Base-by-base conservation (phyloP, 2,329 filamentous ascomycete species). In the Aspergillus sp. region DNA sequence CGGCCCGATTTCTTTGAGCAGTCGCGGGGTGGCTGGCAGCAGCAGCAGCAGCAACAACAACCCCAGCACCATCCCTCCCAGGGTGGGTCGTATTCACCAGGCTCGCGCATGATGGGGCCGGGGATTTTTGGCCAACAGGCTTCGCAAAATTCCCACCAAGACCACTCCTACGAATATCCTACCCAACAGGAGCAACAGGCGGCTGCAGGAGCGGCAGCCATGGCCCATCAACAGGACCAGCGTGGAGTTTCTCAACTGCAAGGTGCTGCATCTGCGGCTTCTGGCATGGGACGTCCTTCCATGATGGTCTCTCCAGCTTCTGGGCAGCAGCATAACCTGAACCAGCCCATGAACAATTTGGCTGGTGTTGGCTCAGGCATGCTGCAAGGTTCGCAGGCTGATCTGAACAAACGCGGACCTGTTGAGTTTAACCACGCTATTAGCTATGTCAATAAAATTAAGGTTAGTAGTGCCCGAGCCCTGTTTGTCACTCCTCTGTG, bases 341-440 rank as follows among this genome's bases (percentile, higher is more conserved):
- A 71, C 19, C 67, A 80, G 48, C 73, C 73, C 38, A 77, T 80
- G 50, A 78, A 78, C 51, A 77, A 72, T 30, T 64, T 84, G 48
- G 87, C 84, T 57, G 81, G 80, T 40, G 75, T 76, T 50, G 77
- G 75, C 26, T 74, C 56, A 71, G 80, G 68, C 68, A 83, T 69
- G 71, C 78, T 66, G 71, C 78, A 68, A 71, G 73, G 68, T 28
- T 66, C 65, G n/a, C 70, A 73, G 47, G 69, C 67, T 44, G 75
- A 74, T 44, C 58, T 87, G 64, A 90, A 94, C 67, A 94, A 93
- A 63, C 82, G 90, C 47, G 91, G 90, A 0, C 93, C 93, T 1
- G 93, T 98, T 12, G 93, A 98, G 63, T 98, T 98, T 68, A 98
- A 98, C 64, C 93, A 98, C 70, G 93, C 93, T 0, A 98, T 98